Conservation (phyloP, 495 filamentous ascomycete species). For the Rhypophila decipiens region DNA sequence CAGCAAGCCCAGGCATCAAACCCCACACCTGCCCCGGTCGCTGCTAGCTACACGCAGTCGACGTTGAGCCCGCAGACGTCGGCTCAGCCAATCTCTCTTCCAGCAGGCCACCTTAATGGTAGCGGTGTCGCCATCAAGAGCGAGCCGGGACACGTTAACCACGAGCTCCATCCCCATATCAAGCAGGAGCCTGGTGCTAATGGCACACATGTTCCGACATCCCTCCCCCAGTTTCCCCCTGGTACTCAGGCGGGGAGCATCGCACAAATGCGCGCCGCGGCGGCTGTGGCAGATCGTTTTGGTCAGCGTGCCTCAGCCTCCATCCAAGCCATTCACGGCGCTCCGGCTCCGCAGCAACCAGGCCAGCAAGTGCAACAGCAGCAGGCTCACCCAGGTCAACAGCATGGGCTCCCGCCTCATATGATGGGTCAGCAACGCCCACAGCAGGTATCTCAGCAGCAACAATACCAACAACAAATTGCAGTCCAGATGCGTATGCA, state of each 20-base stretch:
- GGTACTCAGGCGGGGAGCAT: constrained; percentile 19
- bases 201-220: constrained; percentile 1
- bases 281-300: constrained; percentile 62
- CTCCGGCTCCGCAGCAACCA: constrained; percentile 25
- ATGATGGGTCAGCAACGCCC: constrained; percentile 29
- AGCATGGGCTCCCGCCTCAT: constrained; percentile 13
- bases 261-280: constrained; percentile 60
- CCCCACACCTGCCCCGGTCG: constrained; percentile 29
- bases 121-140: constrained; percentile 60
- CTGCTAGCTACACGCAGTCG: constrained; percentile 28
- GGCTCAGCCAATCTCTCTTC: constrained; percentile 35
- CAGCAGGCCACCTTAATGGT: constrained; percentile 23
- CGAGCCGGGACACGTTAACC: constrained; percentile 58
- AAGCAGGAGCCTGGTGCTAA: constrained; percentile 31
- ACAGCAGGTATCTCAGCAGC: constrained; percentile 34
- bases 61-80: constrained; percentile 29
- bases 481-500: constrained; percentile 21
- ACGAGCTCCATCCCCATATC: constrained; percentile 24
- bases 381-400: constrained; percentile 8
- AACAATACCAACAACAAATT: constrained; percentile 20
- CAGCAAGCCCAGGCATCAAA: constrained; percentile 24
- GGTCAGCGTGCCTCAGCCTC: constrained; percentile 64
- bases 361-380: constrained; percentile 17
- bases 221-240: constrained; percentile 9
- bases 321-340: constrained; percentile 47